A percentile compares a stretch with the other conserved stretches of the same genome.
Evolutionary conservation across 179 eudicot genomes (phyloP).

Genomic region (Camellia oleifera): DNA sequence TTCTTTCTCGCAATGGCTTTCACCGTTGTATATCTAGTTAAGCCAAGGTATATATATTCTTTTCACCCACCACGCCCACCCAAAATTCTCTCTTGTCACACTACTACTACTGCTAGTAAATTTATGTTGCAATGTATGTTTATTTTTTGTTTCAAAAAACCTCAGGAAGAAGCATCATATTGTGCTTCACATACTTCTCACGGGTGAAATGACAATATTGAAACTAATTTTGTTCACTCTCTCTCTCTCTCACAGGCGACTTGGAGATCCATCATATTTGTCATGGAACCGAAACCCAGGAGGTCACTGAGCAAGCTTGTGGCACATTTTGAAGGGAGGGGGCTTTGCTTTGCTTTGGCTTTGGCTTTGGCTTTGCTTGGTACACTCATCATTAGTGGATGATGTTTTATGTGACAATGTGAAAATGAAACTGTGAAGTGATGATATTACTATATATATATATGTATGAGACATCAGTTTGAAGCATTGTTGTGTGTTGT

Average conservation of each 20-base stretch:
- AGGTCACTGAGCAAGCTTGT: constrained; percentile 40
- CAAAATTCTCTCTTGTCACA: background rate
- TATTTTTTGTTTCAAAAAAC: background rate
- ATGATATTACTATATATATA: no score
- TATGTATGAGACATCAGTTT: no score
- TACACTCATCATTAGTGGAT: no score
- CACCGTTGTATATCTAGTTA: constrained; percentile 63
- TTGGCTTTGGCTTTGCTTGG: background rate
- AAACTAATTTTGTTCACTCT: background rate
- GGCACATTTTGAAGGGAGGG: constrained; percentile 8
- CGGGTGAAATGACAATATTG: background rate
- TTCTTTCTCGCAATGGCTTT: constrained; percentile 70
- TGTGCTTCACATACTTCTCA: background rate
- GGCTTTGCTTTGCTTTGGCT: background rate
- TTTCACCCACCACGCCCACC: background rate
- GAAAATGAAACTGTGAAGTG: no score
- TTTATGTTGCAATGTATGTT: background rate
- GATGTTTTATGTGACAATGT: no score
- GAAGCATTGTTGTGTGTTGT: no score
- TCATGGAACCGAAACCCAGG: constrained; percentile 96
- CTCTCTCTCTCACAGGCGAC: constrained; percentile 48
- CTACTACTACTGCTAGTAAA: background rate
- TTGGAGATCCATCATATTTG: constrained; percentile 86
- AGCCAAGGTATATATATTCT: constrained; percentile 61
- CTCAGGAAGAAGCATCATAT: background rate